phyloP scores from a whole-genome alignment of 2,329 filamentous ascomycete genomes.

The Arachnomyces sp. region DNA sequence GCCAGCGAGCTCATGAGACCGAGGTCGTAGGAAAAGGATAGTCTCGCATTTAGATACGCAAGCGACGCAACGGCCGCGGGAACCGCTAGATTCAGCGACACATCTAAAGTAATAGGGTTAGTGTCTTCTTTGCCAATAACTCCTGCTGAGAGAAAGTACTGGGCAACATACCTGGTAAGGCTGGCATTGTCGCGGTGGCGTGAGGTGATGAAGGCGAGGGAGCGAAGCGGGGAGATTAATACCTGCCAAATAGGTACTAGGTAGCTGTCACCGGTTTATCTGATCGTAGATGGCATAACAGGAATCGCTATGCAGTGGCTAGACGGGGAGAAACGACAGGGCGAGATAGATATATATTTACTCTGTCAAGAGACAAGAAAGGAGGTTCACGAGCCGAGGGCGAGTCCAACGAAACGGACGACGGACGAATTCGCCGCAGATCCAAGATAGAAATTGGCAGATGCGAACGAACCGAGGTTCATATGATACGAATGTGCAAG shows the following conservation, averaged over 20 bases:
- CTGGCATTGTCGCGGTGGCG: constrained; percentile 9
- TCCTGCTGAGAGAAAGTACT: neutral
- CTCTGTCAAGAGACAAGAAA: no score
- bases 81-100: constrained; percentile 39
- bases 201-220: neutral
- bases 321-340: no score
- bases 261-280: neutral
- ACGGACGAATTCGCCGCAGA: no score
- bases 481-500: no score
- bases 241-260: no score
- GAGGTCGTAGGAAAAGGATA: constrained; percentile 59
- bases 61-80: constrained; percentile 59
- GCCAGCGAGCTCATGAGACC: constrained; percentile 50
- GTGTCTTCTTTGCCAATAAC: constrained; percentile 5
- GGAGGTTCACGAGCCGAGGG: no score
- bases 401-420: no score
- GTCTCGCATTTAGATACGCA: constrained; percentile 73
- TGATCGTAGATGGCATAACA: neutral
- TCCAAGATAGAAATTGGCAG: no score
- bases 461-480: no score
- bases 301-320: neutral
- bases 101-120: constrained; percentile 14
- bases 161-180: constrained; percentile 14
- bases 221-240: neutral
- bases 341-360: no score